phyloP scores from a whole-genome alignment of 495 filamentous ascomycete species.

The Podospora pseudocomata region DNA sequence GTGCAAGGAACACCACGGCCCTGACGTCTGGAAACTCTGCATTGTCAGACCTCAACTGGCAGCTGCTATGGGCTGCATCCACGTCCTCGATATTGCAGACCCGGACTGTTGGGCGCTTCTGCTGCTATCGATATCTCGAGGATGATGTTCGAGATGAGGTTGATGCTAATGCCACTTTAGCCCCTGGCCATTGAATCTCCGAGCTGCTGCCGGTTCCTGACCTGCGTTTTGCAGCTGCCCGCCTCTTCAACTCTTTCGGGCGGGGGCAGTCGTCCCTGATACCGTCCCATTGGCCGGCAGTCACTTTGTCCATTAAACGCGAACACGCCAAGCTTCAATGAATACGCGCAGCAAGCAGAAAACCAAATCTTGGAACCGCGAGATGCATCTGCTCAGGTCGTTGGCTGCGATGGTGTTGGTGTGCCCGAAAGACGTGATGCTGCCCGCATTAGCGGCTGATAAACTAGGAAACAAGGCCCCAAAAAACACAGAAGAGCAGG shows the following conservation, averaged over 20 bases:
- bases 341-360: conserved; percentile 31
- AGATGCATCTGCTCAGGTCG: conserved; percentile 8
- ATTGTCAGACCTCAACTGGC: conserved; percentile 23
- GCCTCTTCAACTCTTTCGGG: conserved; percentile 9
- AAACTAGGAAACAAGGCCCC: conserved; percentile 16
- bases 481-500: not conserved
- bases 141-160: not conserved
- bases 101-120: not conserved
- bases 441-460: conserved; percentile 33
- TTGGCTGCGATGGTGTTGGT: conserved; percentile 14
- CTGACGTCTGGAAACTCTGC: conserved; percentile 13
- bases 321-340: conserved; percentile 28
- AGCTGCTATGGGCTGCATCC: conserved; percentile 10
- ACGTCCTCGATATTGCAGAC: conserved; percentile 7
- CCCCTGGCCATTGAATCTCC: not conserved
- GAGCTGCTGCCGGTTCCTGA: conserved; percentile 1
- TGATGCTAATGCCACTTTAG: not conserved
- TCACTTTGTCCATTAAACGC: conserved; percentile 33
- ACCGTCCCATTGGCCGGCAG: conserved; percentile 9
- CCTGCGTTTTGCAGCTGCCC: conserved; percentile 12
- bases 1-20: conserved; percentile 20
- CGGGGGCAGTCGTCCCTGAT: not conserved
- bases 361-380: conserved; percentile 27
- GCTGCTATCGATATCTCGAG: not conserved
- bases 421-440: conserved; percentile 22